phyloP scores from a whole-genome alignment of 2,329 filamentous ascomycete species.

The Elsinoe batatas region DNA sequence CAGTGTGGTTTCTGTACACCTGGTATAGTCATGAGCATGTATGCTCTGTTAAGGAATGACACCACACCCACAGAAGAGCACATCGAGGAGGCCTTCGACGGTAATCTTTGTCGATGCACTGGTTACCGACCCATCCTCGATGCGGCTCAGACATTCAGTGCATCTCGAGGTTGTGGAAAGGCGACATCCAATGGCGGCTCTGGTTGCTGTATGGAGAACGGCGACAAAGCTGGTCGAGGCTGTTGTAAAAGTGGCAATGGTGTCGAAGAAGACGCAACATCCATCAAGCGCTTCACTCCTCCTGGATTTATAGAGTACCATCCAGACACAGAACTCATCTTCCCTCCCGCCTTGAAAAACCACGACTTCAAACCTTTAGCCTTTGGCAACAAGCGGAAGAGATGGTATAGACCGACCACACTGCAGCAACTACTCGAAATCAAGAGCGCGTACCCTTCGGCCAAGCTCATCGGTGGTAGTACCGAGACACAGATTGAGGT shows the following conservation, averaged over 20 bases:
- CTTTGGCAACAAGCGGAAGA: slow-evolving; percentile 90
- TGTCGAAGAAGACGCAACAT: slow-evolving; percentile 34
- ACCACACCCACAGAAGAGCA: slow-evolving; percentile 66
- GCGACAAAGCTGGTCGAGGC: slow-evolving; percentile 27
- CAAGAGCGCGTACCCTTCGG: slow-evolving; percentile 71
- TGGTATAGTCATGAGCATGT: slow-evolving; percentile 94
- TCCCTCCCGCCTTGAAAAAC: slow-evolving; percentile 75
- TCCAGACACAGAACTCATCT: slow-evolving; percentile 88
- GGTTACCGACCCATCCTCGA: slow-evolving; percentile 91
- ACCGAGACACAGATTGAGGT: slow-evolving; percentile 97
- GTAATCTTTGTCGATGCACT: slow-evolving; percentile 90
- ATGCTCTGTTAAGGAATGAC: slow-evolving; percentile 83
- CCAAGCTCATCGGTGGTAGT: slow-evolving; percentile 91
- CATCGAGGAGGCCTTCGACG: slow-evolving; percentile 93
- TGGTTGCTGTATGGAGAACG: slow-evolving; percentile 62
- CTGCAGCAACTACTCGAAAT: slow-evolving; percentile 83
- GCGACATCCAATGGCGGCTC: slow-evolving; percentile 48
- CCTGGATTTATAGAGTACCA: slow-evolving; percentile 93
- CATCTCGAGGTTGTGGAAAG: slow-evolving; percentile 46
- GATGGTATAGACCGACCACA: slow-evolving; percentile 84
- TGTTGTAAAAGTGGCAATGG: slow-evolving; percentile 26
- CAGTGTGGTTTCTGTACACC: slow-evolving; percentile 96
- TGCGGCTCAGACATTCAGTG: slow-evolving; percentile 80
- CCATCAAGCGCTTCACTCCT: slow-evolving; percentile 60
- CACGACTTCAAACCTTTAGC: slow-evolving; percentile 71